phyloP scores from a whole-genome alignment of 495 filamentous ascomycete species.

The Trichoderma parareesei region DNA sequence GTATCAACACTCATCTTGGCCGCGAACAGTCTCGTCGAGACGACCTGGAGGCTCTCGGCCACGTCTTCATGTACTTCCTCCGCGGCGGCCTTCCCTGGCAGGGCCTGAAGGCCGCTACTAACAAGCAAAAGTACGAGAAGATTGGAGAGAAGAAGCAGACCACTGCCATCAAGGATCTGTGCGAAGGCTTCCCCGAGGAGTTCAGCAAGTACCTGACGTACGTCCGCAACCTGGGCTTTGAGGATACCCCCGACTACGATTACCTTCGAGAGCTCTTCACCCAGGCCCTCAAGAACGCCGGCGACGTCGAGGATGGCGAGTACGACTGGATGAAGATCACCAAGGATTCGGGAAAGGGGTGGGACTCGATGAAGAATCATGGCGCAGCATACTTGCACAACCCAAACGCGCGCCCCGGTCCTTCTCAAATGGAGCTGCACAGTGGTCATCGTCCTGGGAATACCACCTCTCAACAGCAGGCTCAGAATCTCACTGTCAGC shows the following conservation, averaged over 20 bases:
- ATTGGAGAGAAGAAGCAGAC: constrained; percentile 99
- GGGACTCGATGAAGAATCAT: constrained; percentile 70
- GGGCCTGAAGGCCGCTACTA: constrained; percentile 95
- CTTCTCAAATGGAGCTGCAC: constrained; percentile 72
- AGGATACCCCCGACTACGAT: constrained; percentile 98
- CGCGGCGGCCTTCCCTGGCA: constrained; percentile 96
- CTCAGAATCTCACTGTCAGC: constrained; percentile 61
- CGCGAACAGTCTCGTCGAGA: constrained; percentile 94
- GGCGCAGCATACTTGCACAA: constrained; percentile 74
- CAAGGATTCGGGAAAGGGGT: constrained; percentile 70
- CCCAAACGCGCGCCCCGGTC: constrained; percentile 62
- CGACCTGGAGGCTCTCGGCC: constrained; percentile 90
- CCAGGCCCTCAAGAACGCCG: constrained; percentile 87
- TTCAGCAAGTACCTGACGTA: constrained; percentile 97
- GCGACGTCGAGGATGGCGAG: constrained; percentile 95
- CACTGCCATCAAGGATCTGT: constrained; percentile 91
- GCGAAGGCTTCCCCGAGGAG: constrained; percentile 94
- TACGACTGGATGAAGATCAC: constrained; percentile 99
- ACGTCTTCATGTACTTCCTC: constrained; percentile 99
- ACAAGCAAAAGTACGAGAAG: constrained; percentile 99
- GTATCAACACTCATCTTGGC: constrained; percentile 97
- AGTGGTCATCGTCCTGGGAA: constrained; percentile 48
- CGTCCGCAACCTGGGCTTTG: constrained; percentile 94
- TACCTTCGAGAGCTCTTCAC: constrained; percentile 95
- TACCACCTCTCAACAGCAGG: constrained; percentile 53